Evolutionary conservation across 192 early-diverging fungal genomes (phyloP).

Genomic region (Backusella sp.): DNA sequence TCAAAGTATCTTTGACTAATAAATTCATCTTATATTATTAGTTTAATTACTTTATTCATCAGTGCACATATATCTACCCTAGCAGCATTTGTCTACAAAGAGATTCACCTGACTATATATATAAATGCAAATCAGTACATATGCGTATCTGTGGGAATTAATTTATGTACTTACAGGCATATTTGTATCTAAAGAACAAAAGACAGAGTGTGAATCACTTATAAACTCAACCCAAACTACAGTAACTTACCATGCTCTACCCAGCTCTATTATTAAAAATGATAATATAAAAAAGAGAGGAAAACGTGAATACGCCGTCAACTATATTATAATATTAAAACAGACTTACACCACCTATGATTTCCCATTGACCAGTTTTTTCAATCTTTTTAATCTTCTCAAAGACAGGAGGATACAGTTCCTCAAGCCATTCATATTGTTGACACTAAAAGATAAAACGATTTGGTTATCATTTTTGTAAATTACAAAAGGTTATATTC

Average conservation of each 20-base stretch:
- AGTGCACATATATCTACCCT: conserved; percentile 43
- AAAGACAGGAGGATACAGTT: conserved; percentile 85
- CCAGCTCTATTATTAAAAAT: conserved; percentile 66
- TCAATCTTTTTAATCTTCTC: conserved; percentile 67
- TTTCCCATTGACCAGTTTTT: conserved; percentile 79
- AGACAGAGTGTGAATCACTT: not conserved
- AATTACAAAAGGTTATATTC: too few relatives aligned
- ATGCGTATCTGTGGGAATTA: not conserved
- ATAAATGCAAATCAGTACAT: not conserved
- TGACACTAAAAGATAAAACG: conserved; percentile 57
- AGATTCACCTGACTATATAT: conserved; percentile 75
- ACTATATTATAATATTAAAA: not conserved
- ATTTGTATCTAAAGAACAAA: conserved; percentile 83
- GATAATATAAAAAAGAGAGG: not conserved
- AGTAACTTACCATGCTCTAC: conserved; percentile 60
- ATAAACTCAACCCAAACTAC: not conserved
- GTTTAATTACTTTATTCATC: not conserved
- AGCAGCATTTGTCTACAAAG: conserved; percentile 93
- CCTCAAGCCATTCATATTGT: conserved; percentile 93
- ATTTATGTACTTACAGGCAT: conserved; percentile 54
- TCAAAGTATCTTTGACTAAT: conserved; percentile 80
- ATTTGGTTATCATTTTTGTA: not conserved
- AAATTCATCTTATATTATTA: not conserved
- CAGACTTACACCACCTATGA: conserved; percentile 76
- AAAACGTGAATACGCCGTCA: not conserved